These are phyloP conservation scores for Aspergillus pseudoterreus DNA, from an alignment of 2,329 filamentous ascomycete species.

Conservation along the genomic window DNA sequence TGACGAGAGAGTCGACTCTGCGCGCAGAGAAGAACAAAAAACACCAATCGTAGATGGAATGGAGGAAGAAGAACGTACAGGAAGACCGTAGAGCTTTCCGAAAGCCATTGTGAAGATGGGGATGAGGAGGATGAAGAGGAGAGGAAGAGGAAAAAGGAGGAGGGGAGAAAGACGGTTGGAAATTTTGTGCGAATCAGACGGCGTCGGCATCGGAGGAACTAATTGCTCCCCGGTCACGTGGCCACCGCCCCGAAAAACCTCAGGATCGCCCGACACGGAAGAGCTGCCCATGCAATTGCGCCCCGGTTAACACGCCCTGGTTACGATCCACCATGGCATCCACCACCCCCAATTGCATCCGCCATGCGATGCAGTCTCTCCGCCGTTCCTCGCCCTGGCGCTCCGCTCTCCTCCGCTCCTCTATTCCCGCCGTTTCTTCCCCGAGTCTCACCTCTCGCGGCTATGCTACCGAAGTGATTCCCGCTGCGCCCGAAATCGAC, in stretches of 20 bases:
- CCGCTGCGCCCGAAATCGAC: slow-evolving; percentile 33
- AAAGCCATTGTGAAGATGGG: slow-evolving; percentile 71
- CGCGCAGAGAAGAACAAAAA: neutral
- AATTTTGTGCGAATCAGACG: slow-evolving; percentile 27
- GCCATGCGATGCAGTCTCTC: neutral
- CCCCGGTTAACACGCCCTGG: neutral
- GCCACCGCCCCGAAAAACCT: slow-evolving; percentile 20
- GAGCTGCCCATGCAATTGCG: too few species aligned
- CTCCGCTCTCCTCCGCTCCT: slow-evolving; percentile 23
- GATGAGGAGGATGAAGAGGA: slow-evolving; percentile 14
- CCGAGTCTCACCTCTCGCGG: slow-evolving; percentile 15
- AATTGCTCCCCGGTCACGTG: slow-evolving; percentile 22
- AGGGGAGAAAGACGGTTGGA: slow-evolving; percentile 11
- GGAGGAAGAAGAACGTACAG: slow-evolving; percentile 53
- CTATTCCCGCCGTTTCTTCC: slow-evolving; percentile 13
- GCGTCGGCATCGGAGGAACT: slow-evolving; percentile 23
- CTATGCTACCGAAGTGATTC: slow-evolving; percentile 26
- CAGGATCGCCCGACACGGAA: slow-evolving; percentile 8
- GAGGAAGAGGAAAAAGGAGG: slow-evolving; percentile 16
- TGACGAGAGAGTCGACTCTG: slow-evolving; percentile 7
- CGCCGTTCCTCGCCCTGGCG: slow-evolving; percentile 16
- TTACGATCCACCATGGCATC: neutral
- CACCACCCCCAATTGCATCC: slow-evolving; percentile 6
- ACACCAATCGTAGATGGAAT: neutral
- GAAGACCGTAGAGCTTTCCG: slow-evolving; percentile 91